Conservation (phyloP, 306 rosid genomes). For the Prunus kanzakura region DNA sequence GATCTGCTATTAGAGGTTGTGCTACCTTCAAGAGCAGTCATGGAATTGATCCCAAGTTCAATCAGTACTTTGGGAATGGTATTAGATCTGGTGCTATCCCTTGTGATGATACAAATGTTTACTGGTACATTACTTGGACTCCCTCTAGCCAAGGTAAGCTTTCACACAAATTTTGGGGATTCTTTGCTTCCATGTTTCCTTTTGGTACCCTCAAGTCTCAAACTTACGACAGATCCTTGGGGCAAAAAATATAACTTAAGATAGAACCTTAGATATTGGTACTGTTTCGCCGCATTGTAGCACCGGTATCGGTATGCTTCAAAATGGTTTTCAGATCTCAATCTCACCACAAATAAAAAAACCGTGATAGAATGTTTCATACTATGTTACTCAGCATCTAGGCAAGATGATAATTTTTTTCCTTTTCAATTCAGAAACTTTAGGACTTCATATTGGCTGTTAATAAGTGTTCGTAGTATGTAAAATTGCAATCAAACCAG, state of each 20-base stretch:
- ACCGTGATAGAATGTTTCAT: neutral
- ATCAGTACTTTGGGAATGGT: constrained; percentile 53
- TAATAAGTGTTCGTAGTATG: no score
- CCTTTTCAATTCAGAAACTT: no score
- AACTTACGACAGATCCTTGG: no score
- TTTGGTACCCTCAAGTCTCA: neutral
- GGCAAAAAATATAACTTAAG: neutral
- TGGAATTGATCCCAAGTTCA: constrained; percentile 30
- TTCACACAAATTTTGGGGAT: neutral
- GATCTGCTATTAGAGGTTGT: constrained; percentile 59
- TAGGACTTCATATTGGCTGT: no score
- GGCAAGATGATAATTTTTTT: no score
- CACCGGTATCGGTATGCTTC: no score
- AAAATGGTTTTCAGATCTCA: neutral
- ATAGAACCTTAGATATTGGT: no score
- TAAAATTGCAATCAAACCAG: neutral
- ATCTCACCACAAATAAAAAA: neutral
- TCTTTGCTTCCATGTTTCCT: neutral
- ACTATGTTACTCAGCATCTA: neutral
- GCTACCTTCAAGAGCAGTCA: constrained; percentile 24
- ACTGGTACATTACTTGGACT: constrained; percentile 65
- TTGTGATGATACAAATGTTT: constrained; percentile 36
- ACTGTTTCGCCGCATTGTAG: no score
- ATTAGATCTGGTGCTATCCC: constrained; percentile 50
- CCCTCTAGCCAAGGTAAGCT: constrained; percentile 53